Evolutionary conservation across 371 early-diverging fungal species (phyloP).

Genomic region (Paramicrosporidium saccamoebae): DNA sequence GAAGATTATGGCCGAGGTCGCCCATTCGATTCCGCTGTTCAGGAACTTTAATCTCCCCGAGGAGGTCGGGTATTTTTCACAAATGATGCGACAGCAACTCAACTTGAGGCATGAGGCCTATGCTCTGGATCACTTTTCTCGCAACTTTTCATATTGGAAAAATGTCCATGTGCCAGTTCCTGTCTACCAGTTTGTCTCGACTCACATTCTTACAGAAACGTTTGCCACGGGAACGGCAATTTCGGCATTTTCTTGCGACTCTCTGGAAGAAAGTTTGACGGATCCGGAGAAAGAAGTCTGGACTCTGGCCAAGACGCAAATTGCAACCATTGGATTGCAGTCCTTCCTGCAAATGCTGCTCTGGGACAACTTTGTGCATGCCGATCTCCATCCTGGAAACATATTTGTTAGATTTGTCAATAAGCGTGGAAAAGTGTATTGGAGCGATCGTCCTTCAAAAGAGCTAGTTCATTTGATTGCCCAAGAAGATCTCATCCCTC

Average conservation of each 20-base stretch:
- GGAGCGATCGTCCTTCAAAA: slow-evolving; percentile 1
- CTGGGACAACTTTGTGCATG: slow-evolving; percentile 66
- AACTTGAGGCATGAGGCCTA: slow-evolving; percentile 50
- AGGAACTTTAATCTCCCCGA: slow-evolving; percentile 51
- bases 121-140: slow-evolving; percentile 26
- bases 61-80: slow-evolving; percentile 48
- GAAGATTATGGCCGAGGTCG: slow-evolving; percentile 17
- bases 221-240: slow-evolving; percentile 34
- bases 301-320: too few species aligned
- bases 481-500: background rate
- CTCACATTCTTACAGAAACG: slow-evolving; percentile 46
- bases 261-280: slow-evolving; percentile 16
- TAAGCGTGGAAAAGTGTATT: slow-evolving; percentile 1
- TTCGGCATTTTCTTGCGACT: slow-evolving; percentile 24
- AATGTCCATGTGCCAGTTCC: slow-evolving; percentile 32
- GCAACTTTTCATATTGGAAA: slow-evolving; percentile 17
- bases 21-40: slow-evolving; percentile 29
- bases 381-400: slow-evolving; percentile 78
- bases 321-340: slow-evolving; percentile 33
- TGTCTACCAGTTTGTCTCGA: slow-evolving; percentile 14
- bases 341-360: slow-evolving; percentile 47
- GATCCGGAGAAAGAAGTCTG: slow-evolving; percentile 2
- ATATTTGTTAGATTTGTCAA: slow-evolving; percentile 40
- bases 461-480: slow-evolving; percentile 1
- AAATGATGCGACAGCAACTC: slow-evolving; percentile 68